Percentiles rank a stretch among this genome's conserved stretches.
Conservation (phyloP, 805 yeast genomes). For the Saccharomycopsis babjevae region DNA sequence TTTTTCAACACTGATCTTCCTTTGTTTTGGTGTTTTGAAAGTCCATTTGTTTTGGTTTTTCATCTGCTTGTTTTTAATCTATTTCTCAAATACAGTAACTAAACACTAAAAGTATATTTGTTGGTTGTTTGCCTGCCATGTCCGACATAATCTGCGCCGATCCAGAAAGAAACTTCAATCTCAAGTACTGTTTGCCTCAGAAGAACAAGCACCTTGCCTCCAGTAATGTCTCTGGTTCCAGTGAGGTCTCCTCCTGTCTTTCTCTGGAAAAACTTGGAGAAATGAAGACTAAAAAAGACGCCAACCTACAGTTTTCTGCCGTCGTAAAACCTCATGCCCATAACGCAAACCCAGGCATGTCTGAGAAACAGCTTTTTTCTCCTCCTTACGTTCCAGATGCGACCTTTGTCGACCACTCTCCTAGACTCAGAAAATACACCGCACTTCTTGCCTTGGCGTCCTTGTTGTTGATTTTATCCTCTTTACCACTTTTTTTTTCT, state of each 20-base stretch:
- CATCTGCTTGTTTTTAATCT: no score
- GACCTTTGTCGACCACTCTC: background rate
- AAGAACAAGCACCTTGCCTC: background rate
- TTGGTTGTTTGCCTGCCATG: background rate
- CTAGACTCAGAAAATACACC: background rate
- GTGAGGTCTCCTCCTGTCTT: background rate
- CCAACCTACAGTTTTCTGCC: no score
- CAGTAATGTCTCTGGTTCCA: background rate
- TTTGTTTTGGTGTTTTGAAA: no score
- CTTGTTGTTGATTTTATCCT: background rate
- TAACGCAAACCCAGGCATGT: background rate
- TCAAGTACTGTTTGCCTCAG: conserved; percentile 9
- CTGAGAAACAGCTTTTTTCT: background rate
- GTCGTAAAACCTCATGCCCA: no score
- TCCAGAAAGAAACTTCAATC: conserved; percentile 16
- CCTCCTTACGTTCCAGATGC: background rate
- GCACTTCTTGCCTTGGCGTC: background rate
- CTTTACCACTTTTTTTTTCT: background rate
- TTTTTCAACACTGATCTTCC: no score
- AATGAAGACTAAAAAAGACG: no score
- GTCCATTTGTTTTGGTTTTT: no score
- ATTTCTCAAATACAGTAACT: no score
- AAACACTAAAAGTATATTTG: no score
- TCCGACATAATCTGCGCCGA: conserved; percentile 13
- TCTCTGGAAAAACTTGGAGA: no score